Evolutionary conservation across 2,329 filamentous ascomycete species (phyloP).

Genomic region (Venturia aucupariae): DNA sequence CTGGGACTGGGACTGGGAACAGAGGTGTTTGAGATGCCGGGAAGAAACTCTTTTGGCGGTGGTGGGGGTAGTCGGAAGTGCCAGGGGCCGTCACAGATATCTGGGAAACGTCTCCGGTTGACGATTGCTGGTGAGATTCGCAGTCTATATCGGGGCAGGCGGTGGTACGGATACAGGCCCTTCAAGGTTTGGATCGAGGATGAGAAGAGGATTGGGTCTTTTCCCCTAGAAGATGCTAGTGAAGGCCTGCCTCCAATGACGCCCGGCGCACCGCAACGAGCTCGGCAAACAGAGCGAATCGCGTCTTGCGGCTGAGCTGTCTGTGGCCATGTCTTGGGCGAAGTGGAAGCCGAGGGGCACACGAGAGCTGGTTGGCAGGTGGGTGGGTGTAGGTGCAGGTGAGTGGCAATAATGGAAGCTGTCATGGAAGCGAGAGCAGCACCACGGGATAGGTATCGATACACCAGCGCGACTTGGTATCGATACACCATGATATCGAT

Average conservation of each 20-base stretch:
- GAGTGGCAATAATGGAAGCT: background rate
- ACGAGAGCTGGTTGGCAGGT: background rate
- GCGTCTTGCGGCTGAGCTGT: background rate
- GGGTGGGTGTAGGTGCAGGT: too few relatives aligned
- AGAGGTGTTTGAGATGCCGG: background rate
- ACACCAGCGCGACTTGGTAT: background rate
- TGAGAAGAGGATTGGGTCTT: too few relatives aligned
- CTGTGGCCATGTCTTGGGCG: background rate
- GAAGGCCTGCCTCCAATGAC: background rate
- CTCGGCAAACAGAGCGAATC: background rate
- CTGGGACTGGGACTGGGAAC: too few relatives aligned
- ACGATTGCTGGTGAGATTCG: background rate
- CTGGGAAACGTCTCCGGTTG: background rate
- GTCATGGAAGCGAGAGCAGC: background rate
- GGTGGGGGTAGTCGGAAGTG: background rate
- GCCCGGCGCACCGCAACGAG: background rate
- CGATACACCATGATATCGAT: background rate
- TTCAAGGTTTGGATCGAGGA: background rate
- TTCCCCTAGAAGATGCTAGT: background rate
- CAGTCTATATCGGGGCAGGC: background rate
- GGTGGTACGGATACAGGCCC: background rate
- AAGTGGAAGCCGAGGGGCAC: too few relatives aligned
- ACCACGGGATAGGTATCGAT: background rate
- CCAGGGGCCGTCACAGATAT: background rate
- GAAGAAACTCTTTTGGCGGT: background rate